These are phyloP conservation scores for Orbilia blumenaviensis DNA, from an alignment of 2,329 filamentous ascomycete species.

Conservation along the genomic window DNA sequence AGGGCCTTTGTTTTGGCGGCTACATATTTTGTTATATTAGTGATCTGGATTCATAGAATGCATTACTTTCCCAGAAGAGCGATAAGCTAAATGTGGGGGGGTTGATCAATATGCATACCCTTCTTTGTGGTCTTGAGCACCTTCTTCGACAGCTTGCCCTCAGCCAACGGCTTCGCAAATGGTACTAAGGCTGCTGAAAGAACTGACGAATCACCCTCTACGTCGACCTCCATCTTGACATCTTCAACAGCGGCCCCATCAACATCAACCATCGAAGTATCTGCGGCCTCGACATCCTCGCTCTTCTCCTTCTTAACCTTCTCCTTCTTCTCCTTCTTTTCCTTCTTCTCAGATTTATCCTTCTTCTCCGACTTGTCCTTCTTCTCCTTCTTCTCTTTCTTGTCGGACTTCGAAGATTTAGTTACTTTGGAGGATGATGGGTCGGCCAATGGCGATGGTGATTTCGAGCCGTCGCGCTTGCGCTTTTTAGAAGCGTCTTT, in stretches of 20 bases:
- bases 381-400: slow-evolving; percentile 62
- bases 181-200: slow-evolving; percentile 72
- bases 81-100: not conserved
- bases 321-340: slow-evolving; percentile 69
- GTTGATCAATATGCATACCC: slow-evolving; percentile 60
- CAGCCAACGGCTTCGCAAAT: slow-evolving; percentile 81
- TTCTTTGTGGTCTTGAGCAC: slow-evolving; percentile 73
- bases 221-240: slow-evolving; percentile 63
- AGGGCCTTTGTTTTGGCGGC: slow-evolving; percentile 94
- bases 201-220: slow-evolving; percentile 61
- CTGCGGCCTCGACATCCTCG: slow-evolving; percentile 64
- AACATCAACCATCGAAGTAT: slow-evolving; percentile 63
- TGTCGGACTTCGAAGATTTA: slow-evolving; percentile 59
- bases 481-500: slow-evolving; percentile 56
- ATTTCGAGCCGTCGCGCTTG: slow-evolving; percentile 54
- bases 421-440: slow-evolving; percentile 59
- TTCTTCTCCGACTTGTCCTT: slow-evolving; percentile 62
- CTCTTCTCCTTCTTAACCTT: slow-evolving; percentile 62
- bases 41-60: not conserved
- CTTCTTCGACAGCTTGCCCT: slow-evolving; percentile 77
- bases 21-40: slow-evolving; percentile 61
- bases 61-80: too few relatives aligned
- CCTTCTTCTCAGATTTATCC: slow-evolving; percentile 73
- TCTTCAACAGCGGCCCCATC: slow-evolving; percentile 65
- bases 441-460: slow-evolving; percentile 55